These are phyloP conservation scores for Lactarius sanguifluus DNA, from an alignment of 768 basidiomycete species.

Conservation along the genomic window DNA sequence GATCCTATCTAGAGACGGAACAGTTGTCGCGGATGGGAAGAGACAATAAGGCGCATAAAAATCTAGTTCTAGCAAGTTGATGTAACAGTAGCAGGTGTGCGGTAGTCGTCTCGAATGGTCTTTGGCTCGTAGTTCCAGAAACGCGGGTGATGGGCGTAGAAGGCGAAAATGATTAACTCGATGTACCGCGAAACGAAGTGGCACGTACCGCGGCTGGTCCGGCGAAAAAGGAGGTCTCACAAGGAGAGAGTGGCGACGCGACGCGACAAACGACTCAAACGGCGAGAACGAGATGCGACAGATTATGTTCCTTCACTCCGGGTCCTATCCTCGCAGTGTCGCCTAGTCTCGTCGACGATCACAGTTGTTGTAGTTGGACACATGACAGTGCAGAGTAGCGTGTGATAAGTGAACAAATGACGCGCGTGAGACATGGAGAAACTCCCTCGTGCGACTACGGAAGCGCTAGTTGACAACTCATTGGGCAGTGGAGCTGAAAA, in stretches of 20 bases:
- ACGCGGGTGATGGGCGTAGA: not conserved
- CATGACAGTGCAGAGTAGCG: not conserved
- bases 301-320: not conserved
- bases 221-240: not conserved
- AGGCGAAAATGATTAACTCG: not conserved
- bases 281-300: not conserved
- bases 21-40: not conserved
- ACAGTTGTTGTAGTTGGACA: not conserved
- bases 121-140: not conserved
- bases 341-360: not conserved
- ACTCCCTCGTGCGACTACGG: not conserved
- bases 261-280: not conserved
- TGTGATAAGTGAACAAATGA: not conserved
- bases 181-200: not conserved
- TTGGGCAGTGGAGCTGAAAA: not conserved
- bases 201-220: not conserved
- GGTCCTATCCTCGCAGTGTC: not conserved
- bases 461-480: not conserved
- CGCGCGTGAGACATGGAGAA: not conserved
- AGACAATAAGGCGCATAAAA: not conserved
- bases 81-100: not conserved
- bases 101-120: not conserved
- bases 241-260: too few species aligned
- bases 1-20: not conserved
- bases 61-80: not conserved